Conservation (phyloP, 345 rosid species). For the Syzygium grande region DNA sequence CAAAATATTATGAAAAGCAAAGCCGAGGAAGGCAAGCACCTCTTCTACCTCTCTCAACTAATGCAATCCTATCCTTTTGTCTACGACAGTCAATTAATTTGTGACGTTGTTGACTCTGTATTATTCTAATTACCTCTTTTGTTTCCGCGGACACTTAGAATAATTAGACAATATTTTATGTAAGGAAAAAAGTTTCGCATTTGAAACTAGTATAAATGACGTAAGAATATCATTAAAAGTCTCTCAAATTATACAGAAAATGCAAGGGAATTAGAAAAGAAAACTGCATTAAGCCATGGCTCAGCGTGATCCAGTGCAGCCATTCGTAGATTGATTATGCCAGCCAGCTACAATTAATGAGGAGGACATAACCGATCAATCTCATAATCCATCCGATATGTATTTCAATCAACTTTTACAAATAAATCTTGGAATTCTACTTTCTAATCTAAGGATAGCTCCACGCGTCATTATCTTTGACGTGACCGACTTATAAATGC, state of each 20-base stretch:
- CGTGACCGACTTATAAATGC: not conserved
- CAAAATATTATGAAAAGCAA: not conserved
- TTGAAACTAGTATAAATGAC: not conserved
- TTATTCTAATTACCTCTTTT: not conserved
- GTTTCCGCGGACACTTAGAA: not conserved
- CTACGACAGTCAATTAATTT: not conserved
- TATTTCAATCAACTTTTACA: not conserved
- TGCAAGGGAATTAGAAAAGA: not conserved
- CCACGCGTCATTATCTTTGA: not conserved
- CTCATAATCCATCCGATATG: not conserved
- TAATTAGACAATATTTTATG: not conserved
- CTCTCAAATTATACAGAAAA: not conserved
- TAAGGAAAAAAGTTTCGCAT: not conserved
- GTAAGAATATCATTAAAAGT: not conserved
- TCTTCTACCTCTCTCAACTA: not conserved
- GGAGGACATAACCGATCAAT: not conserved
- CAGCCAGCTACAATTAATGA: not conserved
- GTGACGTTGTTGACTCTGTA: not conserved
- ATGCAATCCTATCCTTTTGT: not conserved
- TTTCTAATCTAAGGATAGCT: not conserved
- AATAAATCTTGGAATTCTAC: not conserved
- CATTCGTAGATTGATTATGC: not conserved
- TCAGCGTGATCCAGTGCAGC: not conserved
- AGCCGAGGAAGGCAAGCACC: not conserved
- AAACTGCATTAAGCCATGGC: not conserved